Evolutionary conservation across 495 filamentous ascomycete genomes (phyloP), one percentile per base, ranked within the genome.

Genomic region (Aspergillus asperescens): DNA sequence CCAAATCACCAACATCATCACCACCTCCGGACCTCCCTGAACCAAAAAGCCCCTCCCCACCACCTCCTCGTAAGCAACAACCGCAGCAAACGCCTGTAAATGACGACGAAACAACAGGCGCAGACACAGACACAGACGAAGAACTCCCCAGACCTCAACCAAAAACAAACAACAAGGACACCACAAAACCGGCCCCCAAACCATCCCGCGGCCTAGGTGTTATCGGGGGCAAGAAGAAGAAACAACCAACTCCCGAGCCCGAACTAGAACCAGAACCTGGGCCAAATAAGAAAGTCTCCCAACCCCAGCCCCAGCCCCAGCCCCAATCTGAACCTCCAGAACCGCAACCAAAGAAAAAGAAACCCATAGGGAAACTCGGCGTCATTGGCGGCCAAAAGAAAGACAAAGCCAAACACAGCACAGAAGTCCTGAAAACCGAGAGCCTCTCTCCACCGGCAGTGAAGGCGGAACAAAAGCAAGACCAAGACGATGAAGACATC

Each of bases 191-290:
- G 10, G 24, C 42, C 18, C 35, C 32, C 5, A 47, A 40, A 31
- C 13, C 5, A 16, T 59, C 61, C 35, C 60, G 58, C 18, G 61
- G 56, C 4, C 56, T 73, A 12, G 63, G 70, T 32, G 56, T 66
- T 4, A 77, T 73, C 8, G 64, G 70, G n/a, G 70, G 69, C 51
- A 71, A 66, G 52, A 70, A 71, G 27, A 68, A 63, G 38, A 29
- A 35, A 35, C 9, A 41, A 20, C 39, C 48, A 15, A 40, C 59
- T 29, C 10, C 56, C 25, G 27, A 46, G 41, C 23, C 23, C 25
- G 23, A 48, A 43, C 20, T 48, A n/a, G 25, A 32, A 13, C 28
- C 46, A 8, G 35, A 41, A 7, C 9, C 52, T 1, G 3, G 43
- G 27, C 20, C 1, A 27, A 18, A 18, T 2, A 16, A n/a, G 13